Conservation (phyloP, 352 stramenopile species). For the Pythium insidiosum region DNA sequence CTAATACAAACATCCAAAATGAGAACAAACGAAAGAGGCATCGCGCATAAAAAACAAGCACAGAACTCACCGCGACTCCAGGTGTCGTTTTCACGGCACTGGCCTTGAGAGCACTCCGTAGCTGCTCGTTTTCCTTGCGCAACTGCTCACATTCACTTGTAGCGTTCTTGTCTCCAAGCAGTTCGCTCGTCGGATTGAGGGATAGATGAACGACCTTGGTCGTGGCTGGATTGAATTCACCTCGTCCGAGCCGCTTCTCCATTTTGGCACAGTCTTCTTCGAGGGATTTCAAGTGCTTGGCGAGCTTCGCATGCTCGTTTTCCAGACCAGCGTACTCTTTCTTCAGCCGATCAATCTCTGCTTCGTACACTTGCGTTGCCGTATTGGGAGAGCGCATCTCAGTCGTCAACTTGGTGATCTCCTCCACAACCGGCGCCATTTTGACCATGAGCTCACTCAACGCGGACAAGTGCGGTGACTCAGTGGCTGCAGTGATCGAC, state of each 20-base stretch:
- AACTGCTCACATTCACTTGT: conserved; percentile 33
- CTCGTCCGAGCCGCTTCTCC: conserved; percentile 64
- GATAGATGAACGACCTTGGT: conserved; percentile 86
- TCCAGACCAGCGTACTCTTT: conserved; percentile 30
- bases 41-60: not conserved
- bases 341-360: conserved; percentile 39
- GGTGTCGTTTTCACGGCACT: too few relatives aligned
- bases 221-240: conserved; percentile 72
- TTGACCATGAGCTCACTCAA: conserved; percentile 44
- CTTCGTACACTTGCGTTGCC: conserved; percentile 33
- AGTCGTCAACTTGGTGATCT: conserved; percentile 15
- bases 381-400: conserved; percentile 13
- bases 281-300: conserved; percentile 51
- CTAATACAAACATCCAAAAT: too few relatives aligned
- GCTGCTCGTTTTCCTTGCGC: conserved; percentile 38
- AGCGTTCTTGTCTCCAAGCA: conserved; percentile 41
- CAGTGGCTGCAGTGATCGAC: conserved; percentile 12
- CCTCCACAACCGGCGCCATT: conserved; percentile 34
- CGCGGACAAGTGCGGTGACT: conserved; percentile 32
- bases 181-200: conserved; percentile 73
- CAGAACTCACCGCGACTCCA: too few relatives aligned
- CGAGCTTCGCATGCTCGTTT: conserved; percentile 36
- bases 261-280: conserved; percentile 56
- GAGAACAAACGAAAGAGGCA: not conserved
- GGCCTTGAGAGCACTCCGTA: too few relatives aligned